A percentile compares a stretch with the other conserved stretches of the same genome.
phyloP scores from a whole-genome alignment of 371 early-diverging fungal species.

The Phascolomyces articulosus region DNA sequence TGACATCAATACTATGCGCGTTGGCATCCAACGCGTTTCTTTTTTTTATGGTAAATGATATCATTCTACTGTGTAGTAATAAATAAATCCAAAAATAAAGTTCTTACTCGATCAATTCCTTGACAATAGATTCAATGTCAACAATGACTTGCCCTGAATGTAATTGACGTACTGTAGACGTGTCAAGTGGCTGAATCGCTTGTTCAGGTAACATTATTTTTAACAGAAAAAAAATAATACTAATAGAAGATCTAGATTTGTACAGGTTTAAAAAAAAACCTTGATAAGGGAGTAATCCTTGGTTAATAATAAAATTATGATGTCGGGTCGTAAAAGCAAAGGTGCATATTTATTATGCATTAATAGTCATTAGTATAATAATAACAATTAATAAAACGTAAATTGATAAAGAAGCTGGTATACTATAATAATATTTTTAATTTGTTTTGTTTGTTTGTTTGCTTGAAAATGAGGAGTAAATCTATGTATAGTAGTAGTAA shows the following conservation, averaged over 20 bases:
- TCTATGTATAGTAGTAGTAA: no score
- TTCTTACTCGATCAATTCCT: slow-evolving; percentile 27
- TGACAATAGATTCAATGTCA: slow-evolving; percentile 21
- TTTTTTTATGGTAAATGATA: not conserved
- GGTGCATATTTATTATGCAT: no score
- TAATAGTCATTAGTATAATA: no score
- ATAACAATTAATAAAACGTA: no score
- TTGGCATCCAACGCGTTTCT: slow-evolving; percentile 59
- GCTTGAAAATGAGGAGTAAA: no score
- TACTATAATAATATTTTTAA: no score
- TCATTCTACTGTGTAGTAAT: not conserved
- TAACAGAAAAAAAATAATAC: not conserved
- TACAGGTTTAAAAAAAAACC: no score
- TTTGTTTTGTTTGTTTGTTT: no score
- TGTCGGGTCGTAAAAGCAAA: no score
- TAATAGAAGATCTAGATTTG: not conserved
- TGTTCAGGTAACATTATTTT: slow-evolving; percentile 6
- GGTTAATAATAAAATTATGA: no score
- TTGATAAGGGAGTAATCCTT: no score
- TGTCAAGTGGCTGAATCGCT: slow-evolving; percentile 20
- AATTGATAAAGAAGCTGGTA: no score
- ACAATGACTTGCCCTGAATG: slow-evolving; percentile 29
- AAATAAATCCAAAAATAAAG: not conserved
- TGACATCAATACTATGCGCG: slow-evolving; percentile 39
- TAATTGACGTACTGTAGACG: slow-evolving; percentile 14